These are phyloP conservation scores for Hyaloscypha bicolor DNA, from an alignment of 495 filamentous ascomycete species.

Conservation along the genomic window DNA sequence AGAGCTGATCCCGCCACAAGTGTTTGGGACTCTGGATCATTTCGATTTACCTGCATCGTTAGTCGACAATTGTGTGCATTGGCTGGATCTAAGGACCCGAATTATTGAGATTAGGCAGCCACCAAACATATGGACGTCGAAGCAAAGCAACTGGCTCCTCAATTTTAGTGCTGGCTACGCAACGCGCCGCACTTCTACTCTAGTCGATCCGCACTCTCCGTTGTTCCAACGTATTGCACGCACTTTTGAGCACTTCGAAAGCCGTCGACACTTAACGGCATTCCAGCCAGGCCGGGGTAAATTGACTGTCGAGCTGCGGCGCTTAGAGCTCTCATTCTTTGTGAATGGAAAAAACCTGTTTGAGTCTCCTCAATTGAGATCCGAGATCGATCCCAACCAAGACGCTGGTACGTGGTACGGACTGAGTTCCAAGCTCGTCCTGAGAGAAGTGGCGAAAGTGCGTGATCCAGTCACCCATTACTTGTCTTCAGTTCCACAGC, in stretches of 20 bases:
- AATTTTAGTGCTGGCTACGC: conserved; percentile 32
- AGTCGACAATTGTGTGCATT: conserved; percentile 55
- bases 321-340: conserved; percentile 46
- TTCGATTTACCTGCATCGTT: conserved; percentile 56
- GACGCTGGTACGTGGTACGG: conserved; percentile 54
- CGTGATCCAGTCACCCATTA: too few relatives aligned
- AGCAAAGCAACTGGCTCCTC: conserved; percentile 35
- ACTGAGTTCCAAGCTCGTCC: conserved; percentile 13
- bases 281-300: conserved; percentile 34
- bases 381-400: conserved; percentile 54
- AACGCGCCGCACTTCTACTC: conserved; percentile 16
- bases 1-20: conserved; percentile 39
- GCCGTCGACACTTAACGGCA: conserved; percentile 38
- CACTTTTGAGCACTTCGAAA: conserved; percentile 41
- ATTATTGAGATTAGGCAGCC: conserved; percentile 55
- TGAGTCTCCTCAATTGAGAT: conserved; percentile 44
- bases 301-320: conserved; percentile 39
- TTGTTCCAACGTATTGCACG: conserved; percentile 35
- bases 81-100: conserved; percentile 52
- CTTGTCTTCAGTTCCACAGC: too few relatives aligned
- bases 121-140: conserved; percentile 44
- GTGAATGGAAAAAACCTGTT: conserved; percentile 41
- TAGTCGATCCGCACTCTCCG: conserved; percentile 36
- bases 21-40: conserved; percentile 28
- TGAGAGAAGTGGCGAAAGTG: conserved; percentile 3